Evolutionary conservation across 495 filamentous ascomycete genomes (phyloP), one percentile per base, ranked within the genome.

Genomic region (Podospora bellae-mahoneyi): DNA sequence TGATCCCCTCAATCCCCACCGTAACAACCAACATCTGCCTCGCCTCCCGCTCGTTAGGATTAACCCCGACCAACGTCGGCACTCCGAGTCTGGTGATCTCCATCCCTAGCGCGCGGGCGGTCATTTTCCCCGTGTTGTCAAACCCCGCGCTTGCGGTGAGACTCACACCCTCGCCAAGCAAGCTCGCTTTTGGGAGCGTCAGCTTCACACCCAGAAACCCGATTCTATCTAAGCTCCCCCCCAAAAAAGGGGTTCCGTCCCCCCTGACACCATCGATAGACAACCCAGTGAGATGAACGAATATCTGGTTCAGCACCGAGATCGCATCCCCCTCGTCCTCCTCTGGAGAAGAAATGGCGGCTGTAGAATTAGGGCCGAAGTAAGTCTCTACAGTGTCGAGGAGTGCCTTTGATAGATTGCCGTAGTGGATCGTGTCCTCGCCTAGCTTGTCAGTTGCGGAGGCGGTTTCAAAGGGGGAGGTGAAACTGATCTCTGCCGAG

Each of bases 1-100:
- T 66, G 48, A 80, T 75, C 67, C 73, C 71, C 57, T 89, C 87
- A 27, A 90, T 76, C 72, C 82, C 81, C 0, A 89, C 71, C 61
- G 81, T 86, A 0, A 80, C 81, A 5, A 87, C 70, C 0, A 90
- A 78, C 64, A 87, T 79, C 78, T 91, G 88, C 78, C 85, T 88
- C 27, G 77, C 79, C 23, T 65, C 20, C 59, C 87, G 71, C 78
- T 91, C 88, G 71, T 89, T 84, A 1, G 68, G 57, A 69, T 90
- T 89, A 10, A 91, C 79, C 2, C 88, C 88, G 28, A 91, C 79
- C 48, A 91, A 66, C 20, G 83, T 83, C 60, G 88, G 85, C 18
- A 89, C 76, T n/a, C 78, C 78, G 23, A 90, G 68, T 32, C 82
- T 79, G 18, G 18, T 54, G 3, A 71, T 30, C 67, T 80, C 71